Conservation (phyloP, 73 alveolate species). For the Breviolum minutum region DNA sequence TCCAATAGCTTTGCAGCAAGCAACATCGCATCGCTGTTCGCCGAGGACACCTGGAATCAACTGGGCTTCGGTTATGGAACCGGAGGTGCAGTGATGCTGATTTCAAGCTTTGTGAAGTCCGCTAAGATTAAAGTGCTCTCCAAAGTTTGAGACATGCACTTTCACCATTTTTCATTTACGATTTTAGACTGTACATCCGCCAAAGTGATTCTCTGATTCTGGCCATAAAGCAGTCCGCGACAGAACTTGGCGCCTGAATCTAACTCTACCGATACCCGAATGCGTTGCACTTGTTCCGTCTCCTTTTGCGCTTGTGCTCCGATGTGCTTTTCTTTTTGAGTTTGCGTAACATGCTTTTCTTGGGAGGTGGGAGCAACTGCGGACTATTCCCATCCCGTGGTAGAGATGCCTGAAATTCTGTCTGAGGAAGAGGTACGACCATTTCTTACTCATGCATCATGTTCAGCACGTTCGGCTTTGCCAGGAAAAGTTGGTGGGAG, state of each 20-base stretch:
- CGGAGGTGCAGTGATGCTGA: slow-evolving; percentile 10
- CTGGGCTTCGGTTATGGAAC: slow-evolving; percentile 86
- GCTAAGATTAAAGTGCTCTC: no score
- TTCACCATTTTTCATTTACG: no score
- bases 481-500: slow-evolving; percentile 52
- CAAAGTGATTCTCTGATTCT: no score
- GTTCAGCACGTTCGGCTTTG: no score
- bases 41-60: slow-evolving; percentile 72
- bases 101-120: no score
- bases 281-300: no score
- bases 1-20: background rate
- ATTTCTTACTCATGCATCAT: background rate
- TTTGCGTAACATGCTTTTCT: background rate
- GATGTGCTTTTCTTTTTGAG: background rate
- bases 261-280: no score
- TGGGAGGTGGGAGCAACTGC: slow-evolving; percentile 25
- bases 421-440: slow-evolving; percentile 34
- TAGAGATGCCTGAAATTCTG: slow-evolving; percentile 50
- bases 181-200: no score
- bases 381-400: slow-evolving; percentile 29
- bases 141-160: no score
- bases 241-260: no score
- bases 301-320: background rate
- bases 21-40: no score
- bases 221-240: no score